These are phyloP conservation scores for Beauveria asiatica DNA, from an alignment of 2,329 filamentous ascomycete species.

Conservation along the genomic window DNA sequence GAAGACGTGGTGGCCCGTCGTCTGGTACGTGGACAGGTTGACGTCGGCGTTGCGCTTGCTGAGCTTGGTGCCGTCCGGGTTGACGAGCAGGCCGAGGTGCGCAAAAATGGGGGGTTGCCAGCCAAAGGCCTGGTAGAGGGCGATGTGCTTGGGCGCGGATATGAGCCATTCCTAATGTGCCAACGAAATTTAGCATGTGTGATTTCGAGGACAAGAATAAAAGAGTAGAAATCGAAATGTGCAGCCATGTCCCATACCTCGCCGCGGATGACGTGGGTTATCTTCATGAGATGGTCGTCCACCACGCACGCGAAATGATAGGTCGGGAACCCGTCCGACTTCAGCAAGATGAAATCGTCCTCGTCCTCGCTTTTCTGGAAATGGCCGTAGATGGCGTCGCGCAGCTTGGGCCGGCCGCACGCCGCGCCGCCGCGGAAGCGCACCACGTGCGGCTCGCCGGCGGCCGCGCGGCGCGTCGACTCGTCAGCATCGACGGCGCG, in stretches of 20 bases:
- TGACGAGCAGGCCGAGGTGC: conserved; percentile 69
- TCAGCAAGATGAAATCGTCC: conserved; percentile 84
- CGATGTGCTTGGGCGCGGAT: conserved; percentile 68
- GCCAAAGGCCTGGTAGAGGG: conserved; percentile 67
- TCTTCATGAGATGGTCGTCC: conserved; percentile 90
- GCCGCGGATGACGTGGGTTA: conserved; percentile 90
- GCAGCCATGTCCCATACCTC: conserved; percentile 27
- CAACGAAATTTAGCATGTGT: not conserved
- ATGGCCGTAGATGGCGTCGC: conserved; percentile 71
- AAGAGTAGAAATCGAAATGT: not conserved
- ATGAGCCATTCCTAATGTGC: conserved; percentile 72
- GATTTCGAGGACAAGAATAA: not conserved
- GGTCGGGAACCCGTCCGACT: conserved; percentile 85
- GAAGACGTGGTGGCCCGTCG: conserved; percentile 34
- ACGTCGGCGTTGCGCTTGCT: conserved; percentile 68
- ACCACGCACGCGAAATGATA: conserved; percentile 98
- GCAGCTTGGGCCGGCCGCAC: conserved; percentile 51
- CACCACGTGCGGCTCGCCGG: conserved; percentile 66
- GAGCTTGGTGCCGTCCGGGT: conserved; percentile 62
- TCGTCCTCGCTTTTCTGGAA: conserved; percentile 47
- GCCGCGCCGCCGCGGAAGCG: conserved; percentile 55
- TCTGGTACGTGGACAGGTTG: conserved; percentile 43
- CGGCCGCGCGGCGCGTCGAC: conserved; percentile 59
- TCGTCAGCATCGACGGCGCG: conserved; percentile 56
- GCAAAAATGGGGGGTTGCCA: conserved; percentile 69